Conservation (phyloP, 257 asterid species). For the Solanum clarkiae region DNA sequence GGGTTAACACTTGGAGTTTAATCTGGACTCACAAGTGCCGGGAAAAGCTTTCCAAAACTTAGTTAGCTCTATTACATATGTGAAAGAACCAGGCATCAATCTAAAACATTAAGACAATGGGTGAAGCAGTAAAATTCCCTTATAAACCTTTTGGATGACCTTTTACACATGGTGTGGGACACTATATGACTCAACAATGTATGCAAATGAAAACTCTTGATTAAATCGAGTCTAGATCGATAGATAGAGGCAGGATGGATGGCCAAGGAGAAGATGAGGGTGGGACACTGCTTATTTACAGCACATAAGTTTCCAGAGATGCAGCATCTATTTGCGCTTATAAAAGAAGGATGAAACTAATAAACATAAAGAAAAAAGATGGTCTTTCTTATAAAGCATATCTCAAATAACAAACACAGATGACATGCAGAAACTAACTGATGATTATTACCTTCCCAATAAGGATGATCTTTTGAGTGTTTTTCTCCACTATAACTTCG, state of each 20-base stretch:
- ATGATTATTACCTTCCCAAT: conserved; percentile 61
- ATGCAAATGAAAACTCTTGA: background rate
- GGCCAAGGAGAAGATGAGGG: background rate
- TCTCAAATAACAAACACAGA: background rate
- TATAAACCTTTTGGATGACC: background rate
- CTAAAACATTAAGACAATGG: background rate
- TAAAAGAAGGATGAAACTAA: background rate
- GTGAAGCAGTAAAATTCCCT: background rate
- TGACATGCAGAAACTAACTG: background rate
- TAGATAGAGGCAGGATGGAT: background rate
- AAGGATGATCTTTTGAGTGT: conserved; percentile 85
- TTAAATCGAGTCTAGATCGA: background rate
- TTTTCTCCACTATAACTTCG: conserved; percentile 86
- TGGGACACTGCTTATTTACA: background rate
- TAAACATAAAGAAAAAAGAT: background rate
- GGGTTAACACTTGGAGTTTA: background rate
- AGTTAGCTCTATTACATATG: background rate
- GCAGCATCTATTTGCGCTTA: background rate
- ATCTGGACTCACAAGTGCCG: background rate
- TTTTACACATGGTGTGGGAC: background rate
- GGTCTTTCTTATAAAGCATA: background rate
- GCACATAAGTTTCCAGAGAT: background rate
- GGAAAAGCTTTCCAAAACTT: background rate
- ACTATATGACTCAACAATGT: background rate
- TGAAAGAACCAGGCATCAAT: background rate